These are phyloP conservation scores for Alternaria sp. DNA, from an alignment of 2,329 filamentous ascomycete species.

Conservation along the genomic window DNA sequence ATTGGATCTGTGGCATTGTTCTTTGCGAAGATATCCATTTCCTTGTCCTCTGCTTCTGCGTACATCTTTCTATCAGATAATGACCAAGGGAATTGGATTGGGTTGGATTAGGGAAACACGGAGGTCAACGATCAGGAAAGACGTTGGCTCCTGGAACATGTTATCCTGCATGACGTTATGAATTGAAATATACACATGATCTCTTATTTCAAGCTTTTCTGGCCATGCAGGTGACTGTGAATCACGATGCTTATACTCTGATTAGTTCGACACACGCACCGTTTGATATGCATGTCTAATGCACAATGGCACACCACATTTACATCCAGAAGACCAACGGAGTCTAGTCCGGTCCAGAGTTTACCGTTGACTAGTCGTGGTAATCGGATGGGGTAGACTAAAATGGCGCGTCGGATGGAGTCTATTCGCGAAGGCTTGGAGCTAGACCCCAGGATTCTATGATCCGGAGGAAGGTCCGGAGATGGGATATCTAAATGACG, in stretches of 20 bases:
- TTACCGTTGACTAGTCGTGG: background rate
- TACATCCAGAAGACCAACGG: background rate
- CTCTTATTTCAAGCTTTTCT: background rate
- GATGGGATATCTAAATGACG: background rate
- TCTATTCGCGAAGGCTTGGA: background rate
- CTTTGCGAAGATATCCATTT: conserved; percentile 9
- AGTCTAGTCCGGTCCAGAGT: background rate
- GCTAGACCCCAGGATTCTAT: background rate
- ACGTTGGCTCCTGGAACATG: background rate
- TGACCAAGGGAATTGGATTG: background rate
- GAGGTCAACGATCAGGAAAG: background rate
- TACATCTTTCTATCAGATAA: background rate
- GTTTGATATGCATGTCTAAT: background rate
- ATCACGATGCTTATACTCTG: background rate
- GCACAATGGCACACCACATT: background rate
- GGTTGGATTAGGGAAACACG: background rate
- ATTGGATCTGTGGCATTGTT: background rate
- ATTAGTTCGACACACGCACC: background rate
- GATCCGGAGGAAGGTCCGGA: background rate
- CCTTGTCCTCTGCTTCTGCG: background rate
- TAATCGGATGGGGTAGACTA: background rate
- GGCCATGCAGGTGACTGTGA: background rate
- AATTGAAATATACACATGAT: background rate
- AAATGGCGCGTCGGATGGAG: background rate
- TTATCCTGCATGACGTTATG: background rate